phyloP scores from a whole-genome alignment of 768 basidiomycete genomes.

The Tephrocybe sp. region DNA sequence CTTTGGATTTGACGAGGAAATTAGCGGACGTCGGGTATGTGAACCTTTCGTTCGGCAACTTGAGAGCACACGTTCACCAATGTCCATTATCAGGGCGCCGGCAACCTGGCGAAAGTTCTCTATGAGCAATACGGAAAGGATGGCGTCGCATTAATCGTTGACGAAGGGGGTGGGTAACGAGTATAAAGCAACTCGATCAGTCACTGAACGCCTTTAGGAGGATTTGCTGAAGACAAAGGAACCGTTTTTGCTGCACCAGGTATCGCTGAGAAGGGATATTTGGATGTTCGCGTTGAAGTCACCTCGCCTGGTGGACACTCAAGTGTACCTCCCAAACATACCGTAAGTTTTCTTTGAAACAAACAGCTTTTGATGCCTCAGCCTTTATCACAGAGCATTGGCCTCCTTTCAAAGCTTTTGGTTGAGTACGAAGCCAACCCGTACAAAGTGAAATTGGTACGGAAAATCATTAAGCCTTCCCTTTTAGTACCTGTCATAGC shows the following conservation, averaged over 20 bases:
- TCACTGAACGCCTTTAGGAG: constrained; percentile 29
- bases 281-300: constrained; percentile 66
- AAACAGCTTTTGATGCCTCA: neutral
- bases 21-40: constrained; percentile 46
- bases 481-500: neutral
- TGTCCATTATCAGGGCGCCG: constrained; percentile 48
- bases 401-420: constrained; percentile 73
- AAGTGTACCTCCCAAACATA: constrained; percentile 79
- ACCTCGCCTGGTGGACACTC: constrained; percentile 81
- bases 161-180: constrained; percentile 72
- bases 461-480: constrained; percentile 9
- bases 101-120: constrained; percentile 45
- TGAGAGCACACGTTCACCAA: neutral
- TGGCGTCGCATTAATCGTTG: constrained; percentile 76
- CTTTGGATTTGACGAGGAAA: constrained; percentile 80
- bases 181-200: neutral
- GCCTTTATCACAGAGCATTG: constrained; percentile 58
- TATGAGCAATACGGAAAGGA: constrained; percentile 65
- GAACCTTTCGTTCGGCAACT: neutral
- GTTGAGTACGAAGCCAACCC: constrained; percentile 71
- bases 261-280: constrained; percentile 73
- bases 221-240: constrained; percentile 51
- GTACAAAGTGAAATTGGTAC: constrained; percentile 48
- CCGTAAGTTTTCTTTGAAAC: constrained; percentile 38
- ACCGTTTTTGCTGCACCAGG: constrained; percentile 59